Evolutionary conservation across 208 protist genomes (phyloP).

Genomic region (Herpetomonas samuelpessoai): DNA sequence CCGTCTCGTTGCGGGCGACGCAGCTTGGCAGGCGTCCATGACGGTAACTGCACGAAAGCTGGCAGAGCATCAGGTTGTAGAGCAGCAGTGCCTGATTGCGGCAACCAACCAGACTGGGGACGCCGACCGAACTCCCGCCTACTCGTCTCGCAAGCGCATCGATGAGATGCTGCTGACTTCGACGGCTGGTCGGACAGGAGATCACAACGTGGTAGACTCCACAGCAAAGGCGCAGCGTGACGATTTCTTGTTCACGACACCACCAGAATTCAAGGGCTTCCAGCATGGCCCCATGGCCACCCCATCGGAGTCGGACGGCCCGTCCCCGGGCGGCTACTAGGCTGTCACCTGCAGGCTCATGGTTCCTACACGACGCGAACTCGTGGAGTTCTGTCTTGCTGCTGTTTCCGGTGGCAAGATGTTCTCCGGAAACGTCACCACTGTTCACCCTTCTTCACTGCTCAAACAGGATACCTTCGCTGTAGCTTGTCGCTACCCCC

Average conservation of each 20-base stretch:
- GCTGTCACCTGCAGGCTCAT: too few species aligned
- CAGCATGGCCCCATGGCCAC: neutral
- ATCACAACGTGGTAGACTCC: slow-evolving; percentile 11
- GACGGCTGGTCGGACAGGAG: neutral
- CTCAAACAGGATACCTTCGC: too few species aligned
- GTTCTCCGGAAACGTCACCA: too few species aligned
- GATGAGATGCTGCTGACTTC: neutral
- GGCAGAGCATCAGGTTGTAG: slow-evolving; percentile 20
- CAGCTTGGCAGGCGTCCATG: slow-evolving; percentile 4
- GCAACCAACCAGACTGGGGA: slow-evolving; percentile 1
- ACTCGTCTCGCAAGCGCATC: neutral
- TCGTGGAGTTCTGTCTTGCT: too few species aligned
- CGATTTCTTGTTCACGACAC: slow-evolving; percentile 38
- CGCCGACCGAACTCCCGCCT: neutral
- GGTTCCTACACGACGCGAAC: too few species aligned
- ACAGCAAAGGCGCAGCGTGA: slow-evolving; percentile 12
- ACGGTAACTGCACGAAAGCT: slow-evolving; percentile 5
- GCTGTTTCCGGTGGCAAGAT: too few species aligned
- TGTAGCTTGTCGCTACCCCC: too few species aligned
- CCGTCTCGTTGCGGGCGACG: slow-evolving; percentile 6
- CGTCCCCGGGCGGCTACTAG: slow-evolving; percentile 5
- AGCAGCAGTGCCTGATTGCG: slow-evolving; percentile 19
- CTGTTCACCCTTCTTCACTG: too few species aligned
- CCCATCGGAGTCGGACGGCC: slow-evolving; percentile 8
- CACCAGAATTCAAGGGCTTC: slow-evolving; percentile 54